These are phyloP conservation scores for Trypanosomatidae sp. DNA, from an alignment of 208 protist genomes.

Conservation along the genomic window DNA sequence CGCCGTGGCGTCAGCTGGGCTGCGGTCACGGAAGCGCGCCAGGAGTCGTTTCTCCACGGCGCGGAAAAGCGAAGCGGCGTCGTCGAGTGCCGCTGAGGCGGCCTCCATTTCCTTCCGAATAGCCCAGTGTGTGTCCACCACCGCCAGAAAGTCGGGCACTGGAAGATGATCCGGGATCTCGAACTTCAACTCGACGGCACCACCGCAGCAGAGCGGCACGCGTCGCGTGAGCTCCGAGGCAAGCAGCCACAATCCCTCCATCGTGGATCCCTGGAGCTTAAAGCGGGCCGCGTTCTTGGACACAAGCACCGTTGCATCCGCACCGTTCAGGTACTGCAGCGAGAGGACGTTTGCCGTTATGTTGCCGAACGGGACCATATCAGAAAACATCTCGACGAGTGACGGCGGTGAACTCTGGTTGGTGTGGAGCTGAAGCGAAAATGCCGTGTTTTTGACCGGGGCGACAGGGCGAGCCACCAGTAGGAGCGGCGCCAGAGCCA, in stretches of 20 bases:
- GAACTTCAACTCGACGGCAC: slow-evolving; percentile 28
- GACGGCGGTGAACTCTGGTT: slow-evolving; percentile 65
- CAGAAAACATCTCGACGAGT: slow-evolving; percentile 82
- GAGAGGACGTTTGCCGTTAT: slow-evolving; percentile 74
- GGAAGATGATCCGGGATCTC: slow-evolving; percentile 79
- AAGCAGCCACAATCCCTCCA: slow-evolving; percentile 90
- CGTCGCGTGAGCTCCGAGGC: slow-evolving; percentile 67
- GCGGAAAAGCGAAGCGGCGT: slow-evolving; percentile 70
- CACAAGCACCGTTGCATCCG: slow-evolving; percentile 90
- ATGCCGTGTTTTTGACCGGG: slow-evolving; percentile 69
- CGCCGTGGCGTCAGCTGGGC: slow-evolving; percentile 64
- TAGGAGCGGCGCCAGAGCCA: slow-evolving; percentile 58
- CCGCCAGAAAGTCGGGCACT: slow-evolving; percentile 61
- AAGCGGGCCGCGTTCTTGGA: slow-evolving; percentile 92
- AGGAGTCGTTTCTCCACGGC: slow-evolving; percentile 93
- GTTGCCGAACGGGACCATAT: slow-evolving; percentile 49
- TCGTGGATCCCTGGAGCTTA: slow-evolving; percentile 75
- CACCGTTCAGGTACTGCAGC: slow-evolving; percentile 82
- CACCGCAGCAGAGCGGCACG: slow-evolving; percentile 48
- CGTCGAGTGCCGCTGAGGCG: slow-evolving; percentile 40
- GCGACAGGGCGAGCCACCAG: slow-evolving; percentile 60
- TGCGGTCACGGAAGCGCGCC: slow-evolving; percentile 88
- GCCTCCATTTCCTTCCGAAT: slow-evolving; percentile 57
- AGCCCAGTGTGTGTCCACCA: slow-evolving; percentile 83
- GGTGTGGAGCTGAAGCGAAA: slow-evolving; percentile 91